Conservation (phyloP, 805 yeast genomes). For the Crinitomyces ghanaensis region DNA sequence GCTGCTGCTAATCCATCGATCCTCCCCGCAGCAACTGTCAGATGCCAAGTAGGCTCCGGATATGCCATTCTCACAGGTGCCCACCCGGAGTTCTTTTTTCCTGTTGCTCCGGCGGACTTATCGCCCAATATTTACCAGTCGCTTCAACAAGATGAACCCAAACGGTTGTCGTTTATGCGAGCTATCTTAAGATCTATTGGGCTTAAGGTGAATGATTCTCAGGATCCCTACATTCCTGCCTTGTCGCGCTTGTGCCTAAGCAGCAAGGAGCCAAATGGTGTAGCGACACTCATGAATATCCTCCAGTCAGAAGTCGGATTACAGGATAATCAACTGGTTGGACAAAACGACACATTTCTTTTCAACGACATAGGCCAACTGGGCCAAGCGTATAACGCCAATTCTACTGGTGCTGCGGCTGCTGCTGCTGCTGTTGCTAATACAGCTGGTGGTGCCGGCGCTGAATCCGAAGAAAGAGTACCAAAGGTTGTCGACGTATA, state of each 20-base stretch:
- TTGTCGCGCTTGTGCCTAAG: constrained; percentile 56
- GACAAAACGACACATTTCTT: constrained; percentile 46
- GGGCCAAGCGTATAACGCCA: no score
- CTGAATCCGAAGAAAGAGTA: constrained; percentile 26
- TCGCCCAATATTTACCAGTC: constrained; percentile 12
- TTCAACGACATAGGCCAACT: constrained; percentile 24
- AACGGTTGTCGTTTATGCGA: constrained; percentile 46
- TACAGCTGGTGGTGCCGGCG: background rate
- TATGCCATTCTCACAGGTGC: constrained; percentile 67
- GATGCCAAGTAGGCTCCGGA: constrained; percentile 63
- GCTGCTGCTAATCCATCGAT: background rate
- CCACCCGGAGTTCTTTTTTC: constrained; percentile 76
- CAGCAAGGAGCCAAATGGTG: constrained; percentile 27
- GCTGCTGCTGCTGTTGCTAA: background rate
- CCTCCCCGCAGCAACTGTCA: constrained; percentile 55
- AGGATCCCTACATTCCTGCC: constrained; percentile 42
- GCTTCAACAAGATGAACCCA: constrained; percentile 34
- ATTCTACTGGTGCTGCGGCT: background rate
- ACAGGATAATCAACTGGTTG: constrained; percentile 33
- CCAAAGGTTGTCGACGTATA: constrained; percentile 45
- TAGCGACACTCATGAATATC: constrained; percentile 25
- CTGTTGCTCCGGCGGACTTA: constrained; percentile 29
- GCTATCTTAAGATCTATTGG: constrained; percentile 50
- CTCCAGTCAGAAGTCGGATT: constrained; percentile 29
- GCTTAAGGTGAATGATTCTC: constrained; percentile 51